Base-by-base conservation (phyloP, 2,329 filamentous ascomycete genomes). In the Fusarium multiceps region DNA sequence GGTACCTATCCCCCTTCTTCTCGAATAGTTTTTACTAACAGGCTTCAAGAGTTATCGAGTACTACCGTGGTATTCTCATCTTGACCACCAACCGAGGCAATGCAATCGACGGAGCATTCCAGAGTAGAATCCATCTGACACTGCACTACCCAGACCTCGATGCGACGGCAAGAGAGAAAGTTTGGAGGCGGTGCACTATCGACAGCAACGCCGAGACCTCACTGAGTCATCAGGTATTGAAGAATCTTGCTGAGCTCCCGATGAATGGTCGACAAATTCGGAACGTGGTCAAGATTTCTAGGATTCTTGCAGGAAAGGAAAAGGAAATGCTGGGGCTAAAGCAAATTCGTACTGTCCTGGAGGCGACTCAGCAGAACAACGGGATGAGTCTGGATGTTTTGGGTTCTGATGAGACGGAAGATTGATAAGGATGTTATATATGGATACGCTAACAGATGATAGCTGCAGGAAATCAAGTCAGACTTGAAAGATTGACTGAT, bases 231-330 rank as follows among this genome's bases (percentile, higher is more conserved):
- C 16, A 20, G 0, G 18, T 10, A n/a, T 37, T 37, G 34, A 37
- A 37, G 18, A 48, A 32, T 3, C 20, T 42, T 0, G 8, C 23
- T 20, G 0, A 46, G 16, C 11, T 46, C 4, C 41, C 51, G 3
- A 46, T 41, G 57, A 57, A 59, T 6, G 57, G 51, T 4, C 51
- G 57, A 2, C 51, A 59, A 0, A 59, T 59, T 14, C 57, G 32
- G 0, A 59, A 59, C 1, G 57, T 42, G 0, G 56, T 37, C 0
- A 30, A 59, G 1, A 57, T 47, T 0, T 41, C 57, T 0, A 3
- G 37, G 0, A 42, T 42, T 0, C 41, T 59, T 0, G 57, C 57
- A 4, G 34, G 34, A 4, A 37, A n/a, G 34, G 34, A 37, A 37
- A 0, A 7, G 18, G 1, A 4, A 4, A 37, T 1, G 18, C 6